Evolutionary conservation across 2,329 filamentous ascomycete species (phyloP), one percentile per base, ranked within the genome.

Genomic region (Beauveria brongniartii): DNA sequence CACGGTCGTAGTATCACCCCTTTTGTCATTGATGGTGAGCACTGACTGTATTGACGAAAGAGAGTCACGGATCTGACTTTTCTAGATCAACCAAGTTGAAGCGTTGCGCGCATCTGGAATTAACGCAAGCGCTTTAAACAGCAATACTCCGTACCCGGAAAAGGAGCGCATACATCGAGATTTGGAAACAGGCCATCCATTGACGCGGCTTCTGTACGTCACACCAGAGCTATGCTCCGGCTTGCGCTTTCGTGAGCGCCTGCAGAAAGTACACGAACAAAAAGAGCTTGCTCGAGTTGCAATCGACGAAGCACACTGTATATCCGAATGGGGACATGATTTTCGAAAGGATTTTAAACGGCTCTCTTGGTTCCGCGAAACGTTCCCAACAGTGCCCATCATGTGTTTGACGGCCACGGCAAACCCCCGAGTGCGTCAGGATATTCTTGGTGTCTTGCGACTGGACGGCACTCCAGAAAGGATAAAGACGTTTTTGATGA

Each of bases 321-420:
- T 97, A 67, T 96, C 91, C 26, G 92, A 97, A 85, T 97, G 93
- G 93, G 93, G 93, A 1, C 92, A 97, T 72, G 93, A 97, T 73
- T 97, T 97, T 71, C 88, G 93, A n/a, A 90, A 88, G 41, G 90
- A 92, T 61, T 97, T 96, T 74, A 92, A 94, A 70, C 84, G 88
- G 22, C 81, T 97, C 7, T 87, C 84, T 2, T 97, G 91, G 86
- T 94, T 97, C 77, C 88, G 90, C 66, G 81, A 85, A 54, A 86
- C 86, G 6, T 92, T 94, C 65, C 90, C 92, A 0, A 82, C 89
- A 61, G 90, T 97, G 0, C 92, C 93, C 5, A 89, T 97, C 64
- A 96, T 94, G 73, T 96, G 92, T 64, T 82, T 96, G 16, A 97
- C 93, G 0, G 93, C 93, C 0, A 97, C 93, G 0, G 93, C 93